phyloP scores from a whole-genome alignment of 805 yeast genomes.

The Sungouiozyma ichnusensis region DNA sequence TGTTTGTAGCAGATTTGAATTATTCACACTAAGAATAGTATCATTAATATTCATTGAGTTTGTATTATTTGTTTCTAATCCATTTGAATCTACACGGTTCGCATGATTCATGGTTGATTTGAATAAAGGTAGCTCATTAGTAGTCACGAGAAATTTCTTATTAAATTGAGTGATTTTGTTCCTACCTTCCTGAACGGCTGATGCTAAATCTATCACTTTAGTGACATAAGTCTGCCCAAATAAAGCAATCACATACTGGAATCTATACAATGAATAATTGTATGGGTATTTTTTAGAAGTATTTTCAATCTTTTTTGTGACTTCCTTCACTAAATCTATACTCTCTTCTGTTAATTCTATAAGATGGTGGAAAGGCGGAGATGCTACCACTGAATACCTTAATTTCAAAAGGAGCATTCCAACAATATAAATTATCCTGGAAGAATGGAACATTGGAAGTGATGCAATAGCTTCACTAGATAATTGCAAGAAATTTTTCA shows the following conservation, averaged over 20 bases:
- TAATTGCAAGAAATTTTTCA: conserved; percentile 38
- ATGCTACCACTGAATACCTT: conserved; percentile 43
- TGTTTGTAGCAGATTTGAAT: not conserved
- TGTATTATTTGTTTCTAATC: not conserved
- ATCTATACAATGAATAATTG: conserved; percentile 44
- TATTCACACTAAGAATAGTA: not conserved
- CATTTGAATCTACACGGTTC: not conserved
- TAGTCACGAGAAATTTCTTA: not conserved
- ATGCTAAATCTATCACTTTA: conserved; percentile 33
- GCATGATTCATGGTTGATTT: not conserved
- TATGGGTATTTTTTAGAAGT: conserved; percentile 30
- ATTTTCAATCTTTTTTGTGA: conserved; percentile 18
- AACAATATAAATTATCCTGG: conserved; percentile 52
- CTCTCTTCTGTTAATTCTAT: conserved; percentile 40
- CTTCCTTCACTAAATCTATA: conserved; percentile 21
- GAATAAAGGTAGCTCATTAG: not conserved
- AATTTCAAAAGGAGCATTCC: conserved; percentile 48
- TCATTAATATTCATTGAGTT: not conserved
- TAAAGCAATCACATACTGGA: conserved; percentile 44
- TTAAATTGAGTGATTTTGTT: conserved; percentile 1
- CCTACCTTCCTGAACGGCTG: conserved; percentile 1
- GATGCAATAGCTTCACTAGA: conserved; percentile 39
- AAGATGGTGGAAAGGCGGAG: conserved; percentile 37
- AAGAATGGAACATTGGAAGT: conserved; percentile 46
- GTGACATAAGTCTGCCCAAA: conserved; percentile 53